These are phyloP conservation scores for Exidia glandulosa DNA, from an alignment of 768 basidiomycete species.

Conservation along the genomic window DNA sequence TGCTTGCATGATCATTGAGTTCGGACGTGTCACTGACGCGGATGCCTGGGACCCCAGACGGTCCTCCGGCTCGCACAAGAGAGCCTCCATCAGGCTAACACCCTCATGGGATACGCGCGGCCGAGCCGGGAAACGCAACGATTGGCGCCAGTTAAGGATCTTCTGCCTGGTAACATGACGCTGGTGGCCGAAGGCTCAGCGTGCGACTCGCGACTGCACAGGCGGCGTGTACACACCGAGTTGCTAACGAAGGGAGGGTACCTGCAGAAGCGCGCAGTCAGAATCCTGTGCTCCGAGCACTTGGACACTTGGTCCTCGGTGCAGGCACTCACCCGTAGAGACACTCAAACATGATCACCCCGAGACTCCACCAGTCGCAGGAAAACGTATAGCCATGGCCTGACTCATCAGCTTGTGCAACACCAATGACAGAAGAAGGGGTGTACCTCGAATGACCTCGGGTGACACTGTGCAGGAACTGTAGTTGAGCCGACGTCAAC, in stretches of 20 bases:
- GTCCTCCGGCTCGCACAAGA: slow-evolving; percentile 93
- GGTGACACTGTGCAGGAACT: slow-evolving; percentile 56
- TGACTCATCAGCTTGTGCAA: neutral
- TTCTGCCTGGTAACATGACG: slow-evolving; percentile 93
- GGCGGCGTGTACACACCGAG: slow-evolving; percentile 43
- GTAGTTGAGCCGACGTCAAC: neutral
- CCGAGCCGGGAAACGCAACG: slow-evolving; percentile 74
- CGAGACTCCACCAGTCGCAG: slow-evolving; percentile 98
- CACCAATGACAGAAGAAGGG: too few relatives aligned
- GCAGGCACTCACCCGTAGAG: slow-evolving; percentile 62
- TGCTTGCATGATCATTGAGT: slow-evolving; percentile 64
- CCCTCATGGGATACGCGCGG: slow-evolving; percentile 82
- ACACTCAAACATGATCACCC: slow-evolving; percentile 94
- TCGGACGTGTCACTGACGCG: slow-evolving; percentile 59
- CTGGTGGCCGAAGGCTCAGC: slow-evolving; percentile 29
- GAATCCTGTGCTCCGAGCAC: neutral
- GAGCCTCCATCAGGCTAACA: slow-evolving; percentile 73
- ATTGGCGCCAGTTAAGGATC: slow-evolving; percentile 90
- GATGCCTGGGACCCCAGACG: slow-evolving; percentile 71
- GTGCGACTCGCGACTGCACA: neutral
- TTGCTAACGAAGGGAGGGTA: slow-evolving; percentile 95
- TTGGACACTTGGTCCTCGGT: neutral
- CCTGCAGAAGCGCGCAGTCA: slow-evolving; percentile 26
- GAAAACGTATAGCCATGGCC: slow-evolving; percentile 85
- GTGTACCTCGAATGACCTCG: slow-evolving; percentile 74